Evolutionary conservation across 2,329 filamentous ascomycete species (phyloP).

Genomic region (Botrytis pseudocinerea): DNA sequence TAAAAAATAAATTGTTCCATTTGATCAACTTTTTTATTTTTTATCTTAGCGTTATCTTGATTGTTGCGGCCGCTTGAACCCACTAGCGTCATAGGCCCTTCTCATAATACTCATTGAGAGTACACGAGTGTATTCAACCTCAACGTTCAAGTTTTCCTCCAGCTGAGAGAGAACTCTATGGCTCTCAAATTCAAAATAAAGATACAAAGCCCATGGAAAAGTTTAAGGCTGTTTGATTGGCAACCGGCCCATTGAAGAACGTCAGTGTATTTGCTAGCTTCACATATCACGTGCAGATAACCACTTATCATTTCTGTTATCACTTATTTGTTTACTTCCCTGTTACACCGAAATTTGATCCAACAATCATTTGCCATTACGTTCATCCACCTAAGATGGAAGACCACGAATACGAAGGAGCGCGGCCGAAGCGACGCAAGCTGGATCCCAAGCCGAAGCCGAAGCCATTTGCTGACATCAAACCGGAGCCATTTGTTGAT

Average conservation of each 20-base stretch:
- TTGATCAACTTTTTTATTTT: slow-evolving; percentile 19
- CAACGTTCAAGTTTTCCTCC: neutral
- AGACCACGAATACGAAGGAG: slow-evolving; percentile 42
- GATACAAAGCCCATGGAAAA: neutral
- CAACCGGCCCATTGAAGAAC: neutral
- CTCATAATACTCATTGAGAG: neutral
- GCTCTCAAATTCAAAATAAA: neutral
- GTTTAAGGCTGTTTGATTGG: neutral
- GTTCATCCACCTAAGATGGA: slow-evolving; percentile 39
- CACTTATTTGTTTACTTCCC: neutral
- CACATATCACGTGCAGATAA: neutral
- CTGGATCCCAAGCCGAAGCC: slow-evolving; percentile 58
- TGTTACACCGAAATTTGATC: slow-evolving; percentile 1
- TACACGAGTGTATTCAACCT: neutral
- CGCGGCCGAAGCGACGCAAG: slow-evolving; percentile 64
- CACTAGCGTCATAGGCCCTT: neutral
- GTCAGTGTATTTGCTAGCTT: neutral
- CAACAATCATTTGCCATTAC: neutral
- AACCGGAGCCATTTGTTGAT: slow-evolving; percentile 58
- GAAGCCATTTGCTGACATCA: slow-evolving; percentile 51
- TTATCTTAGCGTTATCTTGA: slow-evolving; percentile 22
- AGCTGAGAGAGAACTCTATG: neutral
- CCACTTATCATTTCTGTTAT: neutral
- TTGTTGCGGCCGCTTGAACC: slow-evolving; percentile 18
- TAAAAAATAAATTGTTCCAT: slow-evolving; percentile 20